Evolutionary conservation across 495 filamentous ascomycete genomes (phyloP).

Genomic region (Lophium mytilinum): DNA sequence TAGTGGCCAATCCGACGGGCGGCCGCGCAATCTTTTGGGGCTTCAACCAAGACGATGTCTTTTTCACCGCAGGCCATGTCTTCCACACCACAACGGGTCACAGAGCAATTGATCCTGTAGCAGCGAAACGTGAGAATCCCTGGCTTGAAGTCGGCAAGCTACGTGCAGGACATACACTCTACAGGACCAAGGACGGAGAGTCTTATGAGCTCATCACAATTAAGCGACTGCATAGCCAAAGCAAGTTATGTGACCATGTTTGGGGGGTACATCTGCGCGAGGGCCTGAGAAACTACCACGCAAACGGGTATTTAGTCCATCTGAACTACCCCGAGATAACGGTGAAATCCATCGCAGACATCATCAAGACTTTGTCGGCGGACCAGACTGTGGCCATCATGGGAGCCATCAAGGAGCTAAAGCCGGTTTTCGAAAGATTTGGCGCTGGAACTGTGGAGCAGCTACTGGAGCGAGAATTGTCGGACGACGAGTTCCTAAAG

Average conservation of each 20-base stretch:
- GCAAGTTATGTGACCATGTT: background rate
- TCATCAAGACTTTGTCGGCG: background rate
- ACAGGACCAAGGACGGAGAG: background rate
- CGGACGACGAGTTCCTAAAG: background rate
- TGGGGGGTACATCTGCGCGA: background rate
- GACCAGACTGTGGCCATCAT: background rate
- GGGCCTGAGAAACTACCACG: background rate
- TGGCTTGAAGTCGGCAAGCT: background rate
- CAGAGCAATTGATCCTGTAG: background rate
- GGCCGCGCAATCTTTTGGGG: background rate
- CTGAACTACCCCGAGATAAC: conserved; percentile 2
- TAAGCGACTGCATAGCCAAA: background rate
- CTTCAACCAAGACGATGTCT: background rate
- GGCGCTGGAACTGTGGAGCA: background rate
- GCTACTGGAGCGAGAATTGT: background rate
- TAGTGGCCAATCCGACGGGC: background rate
- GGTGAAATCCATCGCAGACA: background rate
- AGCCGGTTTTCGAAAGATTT: background rate
- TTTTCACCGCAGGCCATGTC: background rate
- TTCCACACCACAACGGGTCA: background rate
- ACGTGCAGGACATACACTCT: background rate
- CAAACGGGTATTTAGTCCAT: conserved; percentile 1
- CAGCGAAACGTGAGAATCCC: background rate
- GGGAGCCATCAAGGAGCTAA: background rate
- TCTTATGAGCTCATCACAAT: background rate